Percentiles rank a stretch among this genome's conserved stretches.
Evolutionary conservation across 2,329 filamentous ascomycete genomes (phyloP).

Genomic region (Ascochyta rabiei): DNA sequence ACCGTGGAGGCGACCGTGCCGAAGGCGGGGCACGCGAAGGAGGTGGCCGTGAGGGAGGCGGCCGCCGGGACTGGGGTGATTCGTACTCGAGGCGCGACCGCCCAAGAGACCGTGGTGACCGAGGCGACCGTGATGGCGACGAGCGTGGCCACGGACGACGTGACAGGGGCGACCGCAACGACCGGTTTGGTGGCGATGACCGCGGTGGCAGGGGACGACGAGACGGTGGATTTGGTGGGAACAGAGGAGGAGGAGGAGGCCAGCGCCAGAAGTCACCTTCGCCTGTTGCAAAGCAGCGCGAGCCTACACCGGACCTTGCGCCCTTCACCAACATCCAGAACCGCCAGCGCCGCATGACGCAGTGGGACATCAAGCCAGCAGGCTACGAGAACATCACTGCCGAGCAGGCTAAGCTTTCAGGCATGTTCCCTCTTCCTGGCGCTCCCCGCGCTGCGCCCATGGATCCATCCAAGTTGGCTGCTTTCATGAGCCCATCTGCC

Average conservation of each 20-base stretch:
- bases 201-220: slow-evolving; percentile 39
- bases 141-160: slow-evolving; percentile 43
- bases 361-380: slow-evolving; percentile 99
- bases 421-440: slow-evolving; percentile 98
- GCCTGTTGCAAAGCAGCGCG: slow-evolving; percentile 82
- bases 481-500: slow-evolving; percentile 90
- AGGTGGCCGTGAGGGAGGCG: slow-evolving; percentile 45
- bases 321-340: slow-evolving; percentile 81
- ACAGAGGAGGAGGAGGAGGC: slow-evolving; percentile 32
- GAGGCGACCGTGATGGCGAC: slow-evolving; percentile 40
- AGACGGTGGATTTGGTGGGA: slow-evolving; percentile 25
- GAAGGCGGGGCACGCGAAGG: slow-evolving; percentile 58
- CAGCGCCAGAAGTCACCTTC: slow-evolving; percentile 73
- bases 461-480: slow-evolving; percentile 91
- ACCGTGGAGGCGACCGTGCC: slow-evolving; percentile 58
- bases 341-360: slow-evolving; percentile 89
- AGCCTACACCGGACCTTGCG: slow-evolving; percentile 94
- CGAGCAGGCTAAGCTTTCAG: slow-evolving; percentile 96
- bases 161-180: slow-evolving; percentile 52
- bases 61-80: slow-evolving; percentile 68
- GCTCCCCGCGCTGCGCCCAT: slow-evolving; percentile 93
- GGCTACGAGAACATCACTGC: slow-evolving; percentile 98
- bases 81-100: slow-evolving; percentile 46
- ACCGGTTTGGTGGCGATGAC: slow-evolving; percentile 49
- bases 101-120: slow-evolving; percentile 39